These are phyloP conservation scores for Thelephora terrestris DNA, from an alignment of 1,284 basidiomycete species.

Conservation along the genomic window DNA sequence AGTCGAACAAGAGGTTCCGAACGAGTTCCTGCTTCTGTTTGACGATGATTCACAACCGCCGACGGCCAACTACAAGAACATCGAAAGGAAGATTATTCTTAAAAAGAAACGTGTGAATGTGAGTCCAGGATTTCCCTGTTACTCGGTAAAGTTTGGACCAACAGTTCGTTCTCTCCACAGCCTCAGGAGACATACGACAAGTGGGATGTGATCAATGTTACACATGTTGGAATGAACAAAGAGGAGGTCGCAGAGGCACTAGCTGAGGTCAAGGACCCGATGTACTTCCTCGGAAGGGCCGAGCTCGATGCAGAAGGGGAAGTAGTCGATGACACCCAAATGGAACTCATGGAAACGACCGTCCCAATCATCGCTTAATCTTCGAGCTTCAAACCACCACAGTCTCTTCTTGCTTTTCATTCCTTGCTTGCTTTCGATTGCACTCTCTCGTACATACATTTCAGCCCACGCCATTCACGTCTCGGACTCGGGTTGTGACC, in stretches of 20 bases:
- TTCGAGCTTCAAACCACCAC: no score
- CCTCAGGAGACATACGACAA: slow-evolving; percentile 62
- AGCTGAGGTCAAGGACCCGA: slow-evolving; percentile 45
- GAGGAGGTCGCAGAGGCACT: slow-evolving; percentile 41
- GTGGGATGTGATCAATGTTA: slow-evolving; percentile 67
- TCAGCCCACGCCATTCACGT: no score
- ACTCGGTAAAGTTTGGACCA: background rate
- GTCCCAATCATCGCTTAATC: no score
- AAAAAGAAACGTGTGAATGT: slow-evolving; percentile 81
- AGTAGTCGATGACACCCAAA: slow-evolving; percentile 16
- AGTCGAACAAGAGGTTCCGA: slow-evolving; percentile 73
- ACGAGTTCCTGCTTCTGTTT: slow-evolving; percentile 74
- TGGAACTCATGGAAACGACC: background rate
- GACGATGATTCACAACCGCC: slow-evolving; percentile 36
- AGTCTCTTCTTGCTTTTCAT: no score
- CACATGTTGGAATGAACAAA: slow-evolving; percentile 38
- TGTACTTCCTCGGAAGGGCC: slow-evolving; percentile 30
- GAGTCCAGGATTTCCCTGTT: slow-evolving; percentile 16
- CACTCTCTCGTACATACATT: no score
- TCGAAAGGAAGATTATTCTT: slow-evolving; percentile 75
- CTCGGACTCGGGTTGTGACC: no score
- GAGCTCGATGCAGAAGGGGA: slow-evolving; percentile 38
- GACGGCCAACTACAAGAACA: slow-evolving; percentile 82
- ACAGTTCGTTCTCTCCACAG: slow-evolving; percentile 25
- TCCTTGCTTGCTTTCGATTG: no score